phyloP scores from a whole-genome alignment of 768 basidiomycete species.

The Arthromyces matolae region DNA sequence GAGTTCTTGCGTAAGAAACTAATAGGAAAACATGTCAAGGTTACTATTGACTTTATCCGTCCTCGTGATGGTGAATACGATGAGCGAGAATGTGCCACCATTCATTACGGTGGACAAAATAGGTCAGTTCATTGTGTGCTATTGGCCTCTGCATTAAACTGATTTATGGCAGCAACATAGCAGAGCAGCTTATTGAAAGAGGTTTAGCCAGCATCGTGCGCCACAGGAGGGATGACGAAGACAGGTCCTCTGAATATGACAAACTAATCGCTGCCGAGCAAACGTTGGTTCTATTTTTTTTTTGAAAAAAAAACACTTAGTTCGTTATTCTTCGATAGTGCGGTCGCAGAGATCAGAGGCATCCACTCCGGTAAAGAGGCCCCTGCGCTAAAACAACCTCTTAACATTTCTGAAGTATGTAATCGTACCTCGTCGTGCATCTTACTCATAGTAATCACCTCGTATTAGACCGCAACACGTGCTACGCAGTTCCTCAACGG shows the following conservation, averaged over 20 bases:
- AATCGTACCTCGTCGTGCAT: background rate
- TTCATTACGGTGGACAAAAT: constrained; percentile 80
- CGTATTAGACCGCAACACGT: constrained; percentile 60
- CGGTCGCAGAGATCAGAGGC: constrained; percentile 71
- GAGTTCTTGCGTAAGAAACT: constrained; percentile 91
- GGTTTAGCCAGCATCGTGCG: constrained; percentile 87
- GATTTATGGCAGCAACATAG: constrained; percentile 64
- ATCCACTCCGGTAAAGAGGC: constrained; percentile 92
- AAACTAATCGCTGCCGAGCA: constrained; percentile 95
- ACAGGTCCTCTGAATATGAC: constrained; percentile 93
- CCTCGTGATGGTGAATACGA: constrained; percentile 92
- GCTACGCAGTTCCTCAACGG: constrained; percentile 86
- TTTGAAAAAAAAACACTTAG: background rate
- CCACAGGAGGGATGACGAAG: constrained; percentile 93
- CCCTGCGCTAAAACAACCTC: constrained; percentile 70
- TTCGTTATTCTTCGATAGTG: constrained; percentile 42
- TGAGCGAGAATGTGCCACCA: constrained; percentile 87
- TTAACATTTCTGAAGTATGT: constrained; percentile 87
- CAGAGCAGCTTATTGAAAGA: constrained; percentile 91
- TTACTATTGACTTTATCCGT: constrained; percentile 86
- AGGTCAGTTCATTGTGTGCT: constrained; percentile 45
- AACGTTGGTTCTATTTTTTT: constrained; percentile 48
- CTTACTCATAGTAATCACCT: no score
- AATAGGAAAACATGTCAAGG: constrained; percentile 84
- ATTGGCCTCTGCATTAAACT: constrained; percentile 1